A percentile compares a stretch with the other conserved stretches of the same genome.
Conservation (phyloP, 495 filamentous ascomycete genomes). For the Penicillium arizonense region DNA sequence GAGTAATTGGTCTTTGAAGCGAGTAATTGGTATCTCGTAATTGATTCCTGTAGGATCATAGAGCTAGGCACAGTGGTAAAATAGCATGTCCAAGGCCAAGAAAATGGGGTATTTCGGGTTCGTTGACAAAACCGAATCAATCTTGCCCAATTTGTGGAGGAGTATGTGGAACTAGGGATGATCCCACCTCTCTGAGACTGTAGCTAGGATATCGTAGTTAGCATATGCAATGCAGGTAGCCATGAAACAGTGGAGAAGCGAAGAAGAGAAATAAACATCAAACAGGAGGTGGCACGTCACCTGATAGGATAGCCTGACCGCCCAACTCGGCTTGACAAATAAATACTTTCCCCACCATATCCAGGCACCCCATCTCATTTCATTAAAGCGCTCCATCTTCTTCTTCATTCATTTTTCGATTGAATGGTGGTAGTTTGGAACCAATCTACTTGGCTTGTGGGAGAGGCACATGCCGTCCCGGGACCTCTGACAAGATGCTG, state of each 20-base stretch:
- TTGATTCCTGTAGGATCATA: no score
- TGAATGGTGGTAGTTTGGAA: slow-evolving; percentile 8
- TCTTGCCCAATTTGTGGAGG: slow-evolving; percentile 30
- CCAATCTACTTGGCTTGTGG: slow-evolving; percentile 7
- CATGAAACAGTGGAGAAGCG: background rate
- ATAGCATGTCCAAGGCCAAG: slow-evolving; percentile 35
- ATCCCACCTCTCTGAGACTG: slow-evolving; percentile 23
- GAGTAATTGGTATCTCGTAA: background rate
- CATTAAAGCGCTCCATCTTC: background rate
- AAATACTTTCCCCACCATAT: slow-evolving; percentile 10
- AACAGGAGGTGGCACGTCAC: background rate
- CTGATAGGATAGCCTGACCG: slow-evolving; percentile 13
- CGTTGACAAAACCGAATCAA: slow-evolving; percentile 36
- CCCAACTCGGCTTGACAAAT: slow-evolving; percentile 15
- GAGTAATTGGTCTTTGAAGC: no score
- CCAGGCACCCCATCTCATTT: background rate
- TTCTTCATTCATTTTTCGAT: slow-evolving; percentile 1
- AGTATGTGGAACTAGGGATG: slow-evolving; percentile 34
- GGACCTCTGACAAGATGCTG: slow-evolving; percentile 29
- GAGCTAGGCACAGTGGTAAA: background rate
- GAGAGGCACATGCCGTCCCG: slow-evolving; percentile 25
- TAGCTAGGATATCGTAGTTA: no score
- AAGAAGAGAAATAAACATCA: background rate
- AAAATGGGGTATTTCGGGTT: slow-evolving; percentile 41
- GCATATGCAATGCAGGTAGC: background rate